Base-by-base conservation (phyloP, 1,284 basidiomycete species). In the Cryptococcus sp. region DNA sequence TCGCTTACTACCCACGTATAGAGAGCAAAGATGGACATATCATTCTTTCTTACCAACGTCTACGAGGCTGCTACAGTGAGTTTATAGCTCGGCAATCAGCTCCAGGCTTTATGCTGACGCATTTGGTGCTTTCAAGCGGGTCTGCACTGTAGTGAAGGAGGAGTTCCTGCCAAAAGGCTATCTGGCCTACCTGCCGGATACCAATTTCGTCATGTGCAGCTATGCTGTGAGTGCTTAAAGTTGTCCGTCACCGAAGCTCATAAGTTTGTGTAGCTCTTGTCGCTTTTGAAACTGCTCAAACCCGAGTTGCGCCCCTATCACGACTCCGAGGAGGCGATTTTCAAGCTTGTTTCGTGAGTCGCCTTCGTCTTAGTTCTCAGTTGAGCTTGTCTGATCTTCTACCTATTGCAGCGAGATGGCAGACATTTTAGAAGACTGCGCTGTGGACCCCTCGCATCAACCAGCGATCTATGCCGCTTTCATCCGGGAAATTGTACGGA, bases 161-260 rank as follows among this genome's bases (percentile, higher is more conserved):
- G 82, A 88, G 62, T 83, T 93, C 38, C 86, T 85, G 1, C 88
- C 90, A 2, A 82, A 81, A 42, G 90, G 88, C 2, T 90, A 84
- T 70, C 81, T 97, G 74, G 86, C 85, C 60, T 94, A 92, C 75
- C 86, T 91, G 0, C 90, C 92, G 0, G 94, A 98, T 75, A 90
- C 91, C 8, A 90, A 92, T 71, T 95, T 91, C 71, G 91, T 97
- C 23, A 89, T 91, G 81, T 86, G 87, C 53, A 90, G 90, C 13
- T 97, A 96, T 78, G 74, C 75, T 20, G 74, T 76, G 52, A 61
- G 73, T 65, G 23, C 42, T 23, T 25, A 17, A 20, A 5, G 5
- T 13, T 25, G 7, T 16, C 19, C 17, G 20, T 17, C 16, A 49
- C 7, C n/a, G 15, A 44, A 17, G 3, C 23, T 44, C 56, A 50